phyloP scores from a whole-genome alignment of 345 rosid genomes.

The Corchorus capsularis region DNA sequence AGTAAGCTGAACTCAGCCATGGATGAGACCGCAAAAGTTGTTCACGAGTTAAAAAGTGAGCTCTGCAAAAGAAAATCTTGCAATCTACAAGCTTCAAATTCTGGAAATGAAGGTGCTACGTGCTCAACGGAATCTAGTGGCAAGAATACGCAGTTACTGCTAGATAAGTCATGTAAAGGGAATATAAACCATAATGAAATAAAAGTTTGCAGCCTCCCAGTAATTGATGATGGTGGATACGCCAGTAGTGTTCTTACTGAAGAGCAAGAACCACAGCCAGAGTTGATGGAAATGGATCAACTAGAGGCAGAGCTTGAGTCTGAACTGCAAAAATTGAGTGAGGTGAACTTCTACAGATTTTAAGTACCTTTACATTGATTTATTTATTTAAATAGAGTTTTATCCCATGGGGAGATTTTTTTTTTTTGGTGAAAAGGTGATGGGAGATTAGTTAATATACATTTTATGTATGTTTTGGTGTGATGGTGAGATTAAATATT shows the following conservation, averaged over 20 bases:
- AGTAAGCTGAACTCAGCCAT: constrained; percentile 56
- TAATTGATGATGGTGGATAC: constrained; percentile 55
- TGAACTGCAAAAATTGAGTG: constrained; percentile 72
- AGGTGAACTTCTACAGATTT: constrained; percentile 39
- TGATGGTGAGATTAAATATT: no score
- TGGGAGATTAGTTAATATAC: no score
- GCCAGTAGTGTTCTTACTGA: constrained; percentile 84
- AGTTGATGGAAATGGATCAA: constrained; percentile 59
- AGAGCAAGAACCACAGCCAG: constrained; percentile 56
- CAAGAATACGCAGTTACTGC: constrained; percentile 24
- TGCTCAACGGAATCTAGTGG: constrained; percentile 26
- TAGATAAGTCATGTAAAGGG: constrained; percentile 27
- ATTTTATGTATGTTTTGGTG: no score
- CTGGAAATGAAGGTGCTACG: constrained; percentile 26
- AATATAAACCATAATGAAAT: constrained; percentile 30
- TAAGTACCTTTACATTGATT: constrained; percentile 7
- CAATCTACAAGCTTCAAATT: constrained; percentile 24
- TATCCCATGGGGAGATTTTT: no score
- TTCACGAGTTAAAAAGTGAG: constrained; percentile 70
- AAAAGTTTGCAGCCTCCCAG: constrained; percentile 25
- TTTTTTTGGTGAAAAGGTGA: no score
- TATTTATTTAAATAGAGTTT: constrained; percentile 8
- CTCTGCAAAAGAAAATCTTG: constrained; percentile 50
- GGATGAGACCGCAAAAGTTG: constrained; percentile 69
- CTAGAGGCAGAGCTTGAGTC: constrained; percentile 82